These are phyloP conservation scores for Bjerkandera adusta DNA, from an alignment of 1,284 basidiomycete genomes.

Conservation along the genomic window DNA sequence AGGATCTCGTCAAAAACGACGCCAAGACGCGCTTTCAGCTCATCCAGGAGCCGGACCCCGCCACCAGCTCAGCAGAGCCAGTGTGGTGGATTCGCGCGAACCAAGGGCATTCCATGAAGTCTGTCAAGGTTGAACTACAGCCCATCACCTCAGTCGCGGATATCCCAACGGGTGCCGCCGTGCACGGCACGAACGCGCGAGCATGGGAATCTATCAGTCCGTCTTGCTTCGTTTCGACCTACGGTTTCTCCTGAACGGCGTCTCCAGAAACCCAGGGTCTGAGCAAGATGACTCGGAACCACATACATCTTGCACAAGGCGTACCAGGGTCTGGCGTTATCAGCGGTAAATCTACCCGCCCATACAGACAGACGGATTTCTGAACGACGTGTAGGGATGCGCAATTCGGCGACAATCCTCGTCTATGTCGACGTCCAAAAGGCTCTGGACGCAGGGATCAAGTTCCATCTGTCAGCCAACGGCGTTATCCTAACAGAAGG, in stretches of 20 bases:
- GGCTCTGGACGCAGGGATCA: slow-evolving; percentile 69
- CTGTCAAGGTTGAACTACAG: slow-evolving; percentile 64
- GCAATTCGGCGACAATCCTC: slow-evolving; percentile 66
- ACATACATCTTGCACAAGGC: slow-evolving; percentile 85
- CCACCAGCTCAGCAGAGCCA: slow-evolving; percentile 31
- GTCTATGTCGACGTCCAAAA: slow-evolving; percentile 74
- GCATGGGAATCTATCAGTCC: slow-evolving; percentile 79
- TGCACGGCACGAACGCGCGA: slow-evolving; percentile 71
- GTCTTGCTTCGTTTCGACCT: slow-evolving; percentile 19
- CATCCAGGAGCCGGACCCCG: slow-evolving; percentile 49
- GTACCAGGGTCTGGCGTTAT: slow-evolving; percentile 61
- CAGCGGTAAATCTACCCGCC: slow-evolving; percentile 53
- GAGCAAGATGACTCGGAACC: slow-evolving; percentile 84
- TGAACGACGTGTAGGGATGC: slow-evolving; percentile 59
- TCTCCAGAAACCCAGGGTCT: slow-evolving; percentile 62
- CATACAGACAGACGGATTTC: background rate
- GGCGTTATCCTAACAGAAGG: slow-evolving; percentile 85
- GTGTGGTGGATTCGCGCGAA: slow-evolving; percentile 90
- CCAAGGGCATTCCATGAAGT: slow-evolving; percentile 87
- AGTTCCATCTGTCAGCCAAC: slow-evolving; percentile 76
- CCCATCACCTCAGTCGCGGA: slow-evolving; percentile 60
- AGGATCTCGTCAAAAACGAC: slow-evolving; percentile 74
- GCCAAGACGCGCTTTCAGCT: slow-evolving; percentile 79
- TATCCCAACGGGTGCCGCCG: slow-evolving; percentile 60
- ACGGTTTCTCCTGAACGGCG: slow-evolving; percentile 4